Evolutionary conservation across 2,329 filamentous ascomycete species (phyloP).

Genomic region (Trichoderma semiorbis): DNA sequence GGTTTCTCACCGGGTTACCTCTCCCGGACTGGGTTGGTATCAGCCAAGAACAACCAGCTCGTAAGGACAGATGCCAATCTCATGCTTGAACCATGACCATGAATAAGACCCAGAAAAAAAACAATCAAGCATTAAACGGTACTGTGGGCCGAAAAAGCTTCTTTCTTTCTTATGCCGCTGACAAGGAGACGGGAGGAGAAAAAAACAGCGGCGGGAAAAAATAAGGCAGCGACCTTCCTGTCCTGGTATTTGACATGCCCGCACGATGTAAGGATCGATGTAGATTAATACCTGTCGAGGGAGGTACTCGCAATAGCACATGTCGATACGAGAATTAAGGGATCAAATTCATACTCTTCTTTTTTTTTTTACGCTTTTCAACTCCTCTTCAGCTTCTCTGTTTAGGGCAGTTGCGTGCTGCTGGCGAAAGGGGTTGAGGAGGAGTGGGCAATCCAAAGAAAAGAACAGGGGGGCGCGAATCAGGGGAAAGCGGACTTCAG

Average conservation of each 20-base stretch:
- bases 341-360: background rate
- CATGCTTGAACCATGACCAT: background rate
- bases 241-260: background rate
- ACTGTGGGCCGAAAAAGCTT: constrained; percentile 5
- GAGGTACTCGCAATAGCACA: background rate
- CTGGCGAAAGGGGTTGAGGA: background rate
- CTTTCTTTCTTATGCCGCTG: background rate
- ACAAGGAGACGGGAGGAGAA: background rate
- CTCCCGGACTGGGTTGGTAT: background rate
- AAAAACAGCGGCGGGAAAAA: background rate
- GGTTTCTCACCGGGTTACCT: background rate
- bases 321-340: background rate
- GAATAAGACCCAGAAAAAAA: background rate
- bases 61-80: background rate
- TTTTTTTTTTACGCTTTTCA: background rate
- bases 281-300: background rate
- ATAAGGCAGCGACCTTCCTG: background rate
- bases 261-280: background rate
- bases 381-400: background rate
- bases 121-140: background rate
- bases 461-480: background rate
- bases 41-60: background rate
- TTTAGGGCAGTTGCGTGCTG: background rate
- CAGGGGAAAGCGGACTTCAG: background rate
- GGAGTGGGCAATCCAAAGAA: background rate